Evolutionary conservation across 768 basidiomycete genomes (phyloP).

Genomic region (Naganishia vishniacii): DNA sequence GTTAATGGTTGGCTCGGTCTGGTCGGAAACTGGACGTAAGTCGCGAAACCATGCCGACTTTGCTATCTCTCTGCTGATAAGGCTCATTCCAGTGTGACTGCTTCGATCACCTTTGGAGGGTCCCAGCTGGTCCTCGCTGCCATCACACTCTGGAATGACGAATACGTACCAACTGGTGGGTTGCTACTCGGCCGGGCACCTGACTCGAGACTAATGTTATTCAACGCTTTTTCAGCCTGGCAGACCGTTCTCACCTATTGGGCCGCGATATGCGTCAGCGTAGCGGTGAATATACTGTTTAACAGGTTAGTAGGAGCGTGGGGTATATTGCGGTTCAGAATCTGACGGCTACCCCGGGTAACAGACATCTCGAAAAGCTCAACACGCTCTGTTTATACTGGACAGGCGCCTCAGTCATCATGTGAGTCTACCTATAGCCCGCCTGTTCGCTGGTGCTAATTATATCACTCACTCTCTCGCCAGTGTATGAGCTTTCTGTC

Average conservation of each 20-base stretch:
- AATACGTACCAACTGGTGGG: constrained; percentile 54
- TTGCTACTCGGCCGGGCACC: too few species aligned
- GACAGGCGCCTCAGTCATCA: constrained; percentile 55
- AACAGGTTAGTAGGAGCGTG: constrained; percentile 51
- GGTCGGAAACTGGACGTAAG: constrained; percentile 62
- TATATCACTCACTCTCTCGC: background rate
- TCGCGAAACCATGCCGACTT: background rate
- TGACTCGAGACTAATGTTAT: background rate
- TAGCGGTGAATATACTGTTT: constrained; percentile 57
- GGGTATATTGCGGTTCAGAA: constrained; percentile 42
- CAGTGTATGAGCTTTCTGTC: background rate
- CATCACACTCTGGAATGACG: constrained; percentile 57
- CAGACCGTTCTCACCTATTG: constrained; percentile 60
- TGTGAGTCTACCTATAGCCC: constrained; percentile 38
- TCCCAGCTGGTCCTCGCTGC: constrained; percentile 61
- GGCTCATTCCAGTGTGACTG: constrained; percentile 49
- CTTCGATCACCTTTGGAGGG: constrained; percentile 64
- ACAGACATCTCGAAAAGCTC: constrained; percentile 30
- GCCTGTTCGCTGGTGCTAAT: background rate
- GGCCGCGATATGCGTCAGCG: constrained; percentile 54
- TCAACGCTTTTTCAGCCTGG: constrained; percentile 51
- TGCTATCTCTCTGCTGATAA: too few species aligned
- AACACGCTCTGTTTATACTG: constrained; percentile 61
- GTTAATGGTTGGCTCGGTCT: constrained; percentile 66
- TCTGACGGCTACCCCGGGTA: constrained; percentile 51